phyloP scores from a whole-genome alignment of 345 rosid genomes.

The Eucalyptus microcorys region DNA sequence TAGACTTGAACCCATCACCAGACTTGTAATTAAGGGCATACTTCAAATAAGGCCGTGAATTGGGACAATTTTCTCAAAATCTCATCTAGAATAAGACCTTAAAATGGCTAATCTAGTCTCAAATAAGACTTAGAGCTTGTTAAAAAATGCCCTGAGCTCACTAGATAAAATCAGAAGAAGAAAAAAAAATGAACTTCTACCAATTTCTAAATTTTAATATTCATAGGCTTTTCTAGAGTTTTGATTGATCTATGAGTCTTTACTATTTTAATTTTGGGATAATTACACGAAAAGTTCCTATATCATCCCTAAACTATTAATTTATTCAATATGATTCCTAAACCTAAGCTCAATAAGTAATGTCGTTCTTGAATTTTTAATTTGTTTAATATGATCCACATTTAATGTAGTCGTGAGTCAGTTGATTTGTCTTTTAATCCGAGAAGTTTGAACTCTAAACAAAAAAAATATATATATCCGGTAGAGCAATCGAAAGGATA shows the following conservation, averaged over 20 bases:
- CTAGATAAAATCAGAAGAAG: background rate
- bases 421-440: fast-evolving
- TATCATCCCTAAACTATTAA: background rate
- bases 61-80: background rate
- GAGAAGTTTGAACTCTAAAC: background rate
- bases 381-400: no score
- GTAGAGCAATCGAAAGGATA: no score
- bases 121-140: background rate
- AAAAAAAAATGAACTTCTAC: background rate
- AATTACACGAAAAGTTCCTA: fast-evolving
- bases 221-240: background rate
- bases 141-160: fast-evolving
- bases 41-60: background rate
- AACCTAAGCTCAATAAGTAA: background rate
- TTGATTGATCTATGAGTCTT: background rate
- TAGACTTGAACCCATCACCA: background rate
- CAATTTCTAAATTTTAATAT: background rate
- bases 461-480: no score
- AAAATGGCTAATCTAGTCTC: background rate
- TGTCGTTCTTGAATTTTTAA: no score
- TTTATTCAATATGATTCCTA: background rate
- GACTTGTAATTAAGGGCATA: background rate
- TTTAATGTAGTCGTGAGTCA: no score
- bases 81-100: background rate
- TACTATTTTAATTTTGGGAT: background rate